Conservation (phyloP, 2,329 filamentous ascomycete species). For the Talaromyces verruculosus region DNA sequence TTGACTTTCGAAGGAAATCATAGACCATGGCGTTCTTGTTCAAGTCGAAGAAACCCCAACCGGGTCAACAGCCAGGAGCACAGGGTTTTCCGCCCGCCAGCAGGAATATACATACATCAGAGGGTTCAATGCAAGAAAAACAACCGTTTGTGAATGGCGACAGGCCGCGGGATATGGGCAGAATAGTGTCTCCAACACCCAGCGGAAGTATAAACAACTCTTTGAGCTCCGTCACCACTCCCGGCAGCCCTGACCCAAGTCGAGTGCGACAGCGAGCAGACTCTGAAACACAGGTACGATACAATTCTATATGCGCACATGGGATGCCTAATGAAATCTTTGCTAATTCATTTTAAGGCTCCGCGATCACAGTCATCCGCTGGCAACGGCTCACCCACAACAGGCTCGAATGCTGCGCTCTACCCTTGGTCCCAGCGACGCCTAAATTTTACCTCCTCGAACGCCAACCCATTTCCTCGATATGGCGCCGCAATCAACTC, state of each 20-base stretch:
- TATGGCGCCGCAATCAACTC: constrained; percentile 97
- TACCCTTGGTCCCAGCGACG: constrained; percentile 96
- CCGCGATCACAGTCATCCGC: constrained; percentile 52
- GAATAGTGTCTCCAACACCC: constrained; percentile 63
- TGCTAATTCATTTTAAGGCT: constrained; percentile 23
- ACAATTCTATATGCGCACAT: background rate
- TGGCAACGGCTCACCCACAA: constrained; percentile 49
- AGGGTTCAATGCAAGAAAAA: constrained; percentile 47
- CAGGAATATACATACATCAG: constrained; percentile 58
- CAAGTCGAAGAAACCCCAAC: constrained; percentile 76
- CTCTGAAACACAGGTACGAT: constrained; percentile 56
- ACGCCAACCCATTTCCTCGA: constrained; percentile 85
- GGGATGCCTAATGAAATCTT: background rate
- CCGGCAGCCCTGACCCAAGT: constrained; percentile 65
- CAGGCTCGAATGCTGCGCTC: constrained; percentile 70
- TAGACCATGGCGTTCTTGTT: constrained; percentile 73
- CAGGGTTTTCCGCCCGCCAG: constrained; percentile 54
- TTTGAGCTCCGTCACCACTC: constrained; percentile 66
- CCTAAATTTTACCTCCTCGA: constrained; percentile 77
- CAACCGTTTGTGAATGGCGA: constrained; percentile 51
- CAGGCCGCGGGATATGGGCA: constrained; percentile 37
- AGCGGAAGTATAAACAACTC: constrained; percentile 68
- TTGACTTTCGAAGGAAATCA: background rate
- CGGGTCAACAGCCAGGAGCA: constrained; percentile 31
- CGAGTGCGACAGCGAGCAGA: constrained; percentile 57